phyloP scores from a whole-genome alignment of 768 basidiomycete genomes.

The Pholiota microspora region DNA sequence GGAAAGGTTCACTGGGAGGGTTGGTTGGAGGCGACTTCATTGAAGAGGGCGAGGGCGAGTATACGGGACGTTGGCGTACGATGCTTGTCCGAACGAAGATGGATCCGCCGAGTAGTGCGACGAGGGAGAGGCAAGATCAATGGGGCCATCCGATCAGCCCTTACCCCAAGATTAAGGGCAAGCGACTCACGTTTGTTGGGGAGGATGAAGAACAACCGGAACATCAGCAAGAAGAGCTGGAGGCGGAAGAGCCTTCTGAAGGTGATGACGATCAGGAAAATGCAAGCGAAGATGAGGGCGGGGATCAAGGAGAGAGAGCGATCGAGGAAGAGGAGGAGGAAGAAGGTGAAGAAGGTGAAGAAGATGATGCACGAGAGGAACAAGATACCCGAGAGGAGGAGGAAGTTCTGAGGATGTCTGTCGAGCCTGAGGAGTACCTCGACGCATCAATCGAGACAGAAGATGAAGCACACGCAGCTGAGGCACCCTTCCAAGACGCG shows the following conservation, averaged over 20 bases:
- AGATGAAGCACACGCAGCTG: neutral
- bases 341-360: neutral
- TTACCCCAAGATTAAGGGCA: conserved; percentile 40
- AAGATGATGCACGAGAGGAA: too few relatives aligned
- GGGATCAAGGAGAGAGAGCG: conserved; percentile 8
- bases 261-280: neutral
- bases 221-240: neutral
- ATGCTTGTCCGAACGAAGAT: conserved; percentile 58
- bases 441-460: conserved; percentile 17
- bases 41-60: conserved; percentile 55
- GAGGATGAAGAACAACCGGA: neutral
- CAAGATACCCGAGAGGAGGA: conserved; percentile 19
- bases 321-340: neutral
- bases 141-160: conserved; percentile 77
- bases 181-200: conserved; percentile 2
- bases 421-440: conserved; percentile 16
- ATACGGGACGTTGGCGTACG: conserved; percentile 62
- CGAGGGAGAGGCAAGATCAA: conserved; percentile 43
- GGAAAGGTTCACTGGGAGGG: neutral
- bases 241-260: neutral
- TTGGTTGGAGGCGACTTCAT: conserved; percentile 16
- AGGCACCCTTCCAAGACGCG: neutral
- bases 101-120: conserved; percentile 62
- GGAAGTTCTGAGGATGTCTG: conserved; percentile 26
- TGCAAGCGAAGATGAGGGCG: too few relatives aligned